Conservation (phyloP, 2,329 filamentous ascomycete species). For the Cercospora zeina region DNA sequence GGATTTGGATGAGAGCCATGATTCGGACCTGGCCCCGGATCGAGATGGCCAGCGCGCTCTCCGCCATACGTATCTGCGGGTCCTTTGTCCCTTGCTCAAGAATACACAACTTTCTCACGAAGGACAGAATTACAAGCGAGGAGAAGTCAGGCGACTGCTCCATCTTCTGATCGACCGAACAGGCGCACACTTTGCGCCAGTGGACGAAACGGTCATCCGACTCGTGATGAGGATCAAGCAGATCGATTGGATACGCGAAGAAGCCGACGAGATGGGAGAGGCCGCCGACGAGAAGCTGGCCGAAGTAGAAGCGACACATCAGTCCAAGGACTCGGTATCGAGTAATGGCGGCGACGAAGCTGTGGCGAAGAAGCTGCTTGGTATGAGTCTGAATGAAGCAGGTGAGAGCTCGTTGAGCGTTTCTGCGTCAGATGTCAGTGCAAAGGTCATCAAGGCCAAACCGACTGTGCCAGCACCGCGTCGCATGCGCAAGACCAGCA, state of each 20-base stretch:
- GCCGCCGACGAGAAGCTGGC: slow-evolving; percentile 29
- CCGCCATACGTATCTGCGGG: slow-evolving; percentile 90
- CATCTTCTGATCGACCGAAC: slow-evolving; percentile 58
- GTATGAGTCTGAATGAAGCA: slow-evolving; percentile 69
- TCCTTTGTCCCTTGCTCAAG: slow-evolving; percentile 83
- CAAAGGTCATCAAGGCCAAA: slow-evolving; percentile 72
- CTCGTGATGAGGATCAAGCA: slow-evolving; percentile 69
- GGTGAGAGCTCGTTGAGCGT: slow-evolving; percentile 67
- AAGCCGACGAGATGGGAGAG: slow-evolving; percentile 37
- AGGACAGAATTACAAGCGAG: slow-evolving; percentile 80
- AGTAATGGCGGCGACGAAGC: slow-evolving; percentile 20
- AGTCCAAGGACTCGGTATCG: not conserved
- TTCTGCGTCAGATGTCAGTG: slow-evolving; percentile 71
- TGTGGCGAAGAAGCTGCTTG: slow-evolving; percentile 59
- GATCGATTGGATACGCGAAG: slow-evolving; percentile 42
- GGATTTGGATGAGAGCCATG: slow-evolving; percentile 75
- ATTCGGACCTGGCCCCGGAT: slow-evolving; percentile 30
- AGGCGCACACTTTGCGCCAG: slow-evolving; percentile 70
- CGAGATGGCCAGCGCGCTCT: slow-evolving; percentile 52
- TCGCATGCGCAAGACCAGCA: slow-evolving; percentile 48
- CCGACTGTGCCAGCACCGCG: slow-evolving; percentile 81
- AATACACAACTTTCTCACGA: slow-evolving; percentile 87
- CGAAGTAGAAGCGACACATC: slow-evolving; percentile 32
- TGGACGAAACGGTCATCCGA: slow-evolving; percentile 76
- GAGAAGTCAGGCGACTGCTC: slow-evolving; percentile 77